A percentile compares a stretch with the other conserved stretches of the same genome.
phyloP scores from a whole-genome alignment of 2,329 filamentous ascomycete species.

The Botrytis hyacinthi region DNA sequence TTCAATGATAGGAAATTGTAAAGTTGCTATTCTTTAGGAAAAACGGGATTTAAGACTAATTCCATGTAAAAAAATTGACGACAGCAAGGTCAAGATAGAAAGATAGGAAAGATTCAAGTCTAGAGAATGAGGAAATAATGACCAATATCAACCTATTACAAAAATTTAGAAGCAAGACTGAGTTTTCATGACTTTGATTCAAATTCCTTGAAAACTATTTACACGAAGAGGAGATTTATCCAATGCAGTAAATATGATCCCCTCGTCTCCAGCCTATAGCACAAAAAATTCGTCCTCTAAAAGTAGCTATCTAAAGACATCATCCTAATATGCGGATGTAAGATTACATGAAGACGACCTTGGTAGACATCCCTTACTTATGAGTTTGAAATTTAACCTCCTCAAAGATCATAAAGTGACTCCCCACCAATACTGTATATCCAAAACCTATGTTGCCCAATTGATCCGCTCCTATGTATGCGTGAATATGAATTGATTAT shows the following conservation, averaged over 20 bases:
- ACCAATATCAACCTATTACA: not conserved
- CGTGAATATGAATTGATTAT: not conserved
- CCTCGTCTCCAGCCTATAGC: not conserved
- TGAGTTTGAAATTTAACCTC: not conserved
- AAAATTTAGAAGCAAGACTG: not conserved
- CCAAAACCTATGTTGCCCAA: not conserved
- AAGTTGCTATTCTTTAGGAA: not conserved
- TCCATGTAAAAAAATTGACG: not conserved
- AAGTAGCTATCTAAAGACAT: not conserved
- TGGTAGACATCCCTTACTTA: not conserved
- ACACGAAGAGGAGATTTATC: not conserved
- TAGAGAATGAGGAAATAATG: not conserved
- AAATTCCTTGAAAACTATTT: not conserved
- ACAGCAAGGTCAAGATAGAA: not conserved
- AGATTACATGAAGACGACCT: not conserved
- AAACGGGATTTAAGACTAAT: not conserved
- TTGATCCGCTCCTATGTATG: not conserved
- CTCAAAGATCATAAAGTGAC: not conserved
- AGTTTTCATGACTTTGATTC: not conserved
- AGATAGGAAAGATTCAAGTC: not conserved
- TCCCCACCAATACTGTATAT: not conserved
- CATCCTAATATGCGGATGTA: not conserved
- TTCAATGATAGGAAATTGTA: not conserved
- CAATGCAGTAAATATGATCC: not conserved
- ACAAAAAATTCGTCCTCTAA: not conserved